These are phyloP conservation scores for Mucuna pruriens DNA, from an alignment of 306 rosid species.

Conservation along the genomic window DNA sequence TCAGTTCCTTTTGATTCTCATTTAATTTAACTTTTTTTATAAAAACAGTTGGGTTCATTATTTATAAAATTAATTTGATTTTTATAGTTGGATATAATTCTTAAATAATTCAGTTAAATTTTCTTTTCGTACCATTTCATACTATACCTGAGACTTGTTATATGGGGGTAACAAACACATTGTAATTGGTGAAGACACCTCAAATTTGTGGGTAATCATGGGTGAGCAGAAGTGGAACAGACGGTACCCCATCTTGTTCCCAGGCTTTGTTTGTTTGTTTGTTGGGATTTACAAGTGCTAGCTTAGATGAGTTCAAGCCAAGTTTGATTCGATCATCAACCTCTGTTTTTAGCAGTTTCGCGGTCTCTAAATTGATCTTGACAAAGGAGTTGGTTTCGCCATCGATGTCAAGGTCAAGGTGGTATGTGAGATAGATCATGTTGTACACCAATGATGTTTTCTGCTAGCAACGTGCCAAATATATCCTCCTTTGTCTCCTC, in stretches of 20 bases:
- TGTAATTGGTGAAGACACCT: constrained; percentile 50
- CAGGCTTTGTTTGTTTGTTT: constrained; percentile 43
- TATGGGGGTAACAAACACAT: constrained; percentile 52
- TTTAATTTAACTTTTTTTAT: too few relatives aligned
- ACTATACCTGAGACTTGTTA: too few relatives aligned
- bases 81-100: too few relatives aligned
- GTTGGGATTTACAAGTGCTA: constrained; percentile 44
- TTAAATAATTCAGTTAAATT: too few relatives aligned
- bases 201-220: constrained; percentile 60
- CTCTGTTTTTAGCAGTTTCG: constrained; percentile 42
- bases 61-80: too few relatives aligned
- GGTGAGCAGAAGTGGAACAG: constrained; percentile 34
- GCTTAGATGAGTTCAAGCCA: constrained; percentile 39
- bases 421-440: constrained; percentile 49
- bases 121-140: too few relatives aligned
- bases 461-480: constrained; percentile 48
- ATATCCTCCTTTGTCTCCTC: constrained; percentile 43
- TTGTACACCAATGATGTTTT: constrained; percentile 41
- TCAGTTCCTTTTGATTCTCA: too few relatives aligned
- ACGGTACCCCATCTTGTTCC: constrained; percentile 36
- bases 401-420: constrained; percentile 56
- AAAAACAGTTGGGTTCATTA: too few relatives aligned
- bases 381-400: constrained; percentile 51
- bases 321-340: constrained; percentile 39
- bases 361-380: constrained; percentile 41